Conservation (phyloP, 2,329 filamentous ascomycete species). For the Sporothrix protearum region DNA sequence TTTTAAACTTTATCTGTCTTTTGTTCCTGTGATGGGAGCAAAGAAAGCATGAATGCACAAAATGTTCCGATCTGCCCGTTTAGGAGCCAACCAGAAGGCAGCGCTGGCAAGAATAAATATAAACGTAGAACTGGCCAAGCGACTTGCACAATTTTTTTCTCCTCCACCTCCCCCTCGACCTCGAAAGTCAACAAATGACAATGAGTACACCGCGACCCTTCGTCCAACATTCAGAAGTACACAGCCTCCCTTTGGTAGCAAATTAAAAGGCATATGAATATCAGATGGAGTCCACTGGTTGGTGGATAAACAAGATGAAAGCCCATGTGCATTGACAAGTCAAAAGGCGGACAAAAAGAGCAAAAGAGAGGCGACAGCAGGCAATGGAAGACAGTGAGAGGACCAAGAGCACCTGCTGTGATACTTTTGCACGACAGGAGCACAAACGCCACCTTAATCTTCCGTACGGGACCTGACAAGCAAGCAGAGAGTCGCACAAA, state of each 20-base stretch:
- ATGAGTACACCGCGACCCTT: neutral
- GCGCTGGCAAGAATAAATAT: neutral
- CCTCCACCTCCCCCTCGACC: no score
- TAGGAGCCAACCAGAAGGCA: conserved; percentile 10
- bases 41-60: neutral
- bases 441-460: conserved; percentile 27
- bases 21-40: neutral
- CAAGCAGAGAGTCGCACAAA: neutral
- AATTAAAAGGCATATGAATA: neutral
- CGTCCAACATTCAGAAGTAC: neutral
- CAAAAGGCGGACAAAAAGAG: neutral
- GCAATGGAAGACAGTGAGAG: neutral
- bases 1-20: conserved; percentile 2
- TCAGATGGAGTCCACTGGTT: conserved; percentile 12
- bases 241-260: neutral
- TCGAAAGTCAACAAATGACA: neutral
- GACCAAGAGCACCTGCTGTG: neutral
- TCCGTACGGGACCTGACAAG: conserved; percentile 22
- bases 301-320: conserved; percentile 13
- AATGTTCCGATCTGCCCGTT: conserved; percentile 2
- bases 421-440: conserved; percentile 17
- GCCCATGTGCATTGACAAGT: neutral
- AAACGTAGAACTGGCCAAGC: neutral
- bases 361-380: neutral
- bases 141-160: neutral